A percentile compares a stretch with the other conserved stretches of the same genome.
Conservation (phyloP, 2,329 filamentous ascomycete species). For the Xenosphaeropsis pyriputrescens region DNA sequence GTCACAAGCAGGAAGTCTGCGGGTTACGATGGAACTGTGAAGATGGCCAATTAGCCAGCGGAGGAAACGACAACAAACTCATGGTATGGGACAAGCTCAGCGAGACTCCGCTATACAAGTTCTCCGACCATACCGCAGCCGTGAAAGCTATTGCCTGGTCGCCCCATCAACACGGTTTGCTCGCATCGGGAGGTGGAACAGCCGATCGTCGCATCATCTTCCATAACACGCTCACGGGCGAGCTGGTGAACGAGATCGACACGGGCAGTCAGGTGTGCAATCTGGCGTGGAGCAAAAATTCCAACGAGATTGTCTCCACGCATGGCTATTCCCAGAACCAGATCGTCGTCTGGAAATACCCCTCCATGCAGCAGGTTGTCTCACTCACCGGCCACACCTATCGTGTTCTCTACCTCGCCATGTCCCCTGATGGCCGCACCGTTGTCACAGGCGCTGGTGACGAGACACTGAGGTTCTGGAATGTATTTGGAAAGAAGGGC, state of each 20-base stretch:
- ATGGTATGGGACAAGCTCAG: constrained; percentile 97
- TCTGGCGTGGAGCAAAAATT: constrained; percentile 92
- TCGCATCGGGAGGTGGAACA: constrained; percentile 93
- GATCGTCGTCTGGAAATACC: constrained; percentile 99
- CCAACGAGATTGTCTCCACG: constrained; percentile 92
- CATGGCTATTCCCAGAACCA: constrained; percentile 98
- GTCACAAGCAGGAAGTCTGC: constrained; percentile 97
- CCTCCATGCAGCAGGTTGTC: constrained; percentile 92
- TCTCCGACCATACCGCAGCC: constrained; percentile 85
- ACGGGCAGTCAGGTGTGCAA: constrained; percentile 99
- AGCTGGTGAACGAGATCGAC: constrained; percentile 74
- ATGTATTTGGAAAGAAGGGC: constrained; percentile 76
- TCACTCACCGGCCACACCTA: constrained; percentile 94
- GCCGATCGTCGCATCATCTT: constrained; percentile 95
- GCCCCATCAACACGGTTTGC: constrained; percentile 80
- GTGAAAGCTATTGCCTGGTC: constrained; percentile 98
- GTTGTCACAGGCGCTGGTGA: constrained; percentile 95
- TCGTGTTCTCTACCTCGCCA: constrained; percentile 87
- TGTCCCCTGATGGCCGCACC: constrained; percentile 89
- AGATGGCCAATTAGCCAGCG: constrained; percentile 85
- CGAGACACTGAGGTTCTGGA: constrained; percentile 94
- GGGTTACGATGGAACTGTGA: constrained; percentile 95
- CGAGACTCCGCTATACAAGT: constrained; percentile 86
- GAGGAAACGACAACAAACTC: constrained; percentile 96
- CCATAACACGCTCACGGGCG: constrained; percentile 84